Evolutionary conservation across 305 asterid genomes (phyloP).

Genomic region (Rubia peregrina): DNA sequence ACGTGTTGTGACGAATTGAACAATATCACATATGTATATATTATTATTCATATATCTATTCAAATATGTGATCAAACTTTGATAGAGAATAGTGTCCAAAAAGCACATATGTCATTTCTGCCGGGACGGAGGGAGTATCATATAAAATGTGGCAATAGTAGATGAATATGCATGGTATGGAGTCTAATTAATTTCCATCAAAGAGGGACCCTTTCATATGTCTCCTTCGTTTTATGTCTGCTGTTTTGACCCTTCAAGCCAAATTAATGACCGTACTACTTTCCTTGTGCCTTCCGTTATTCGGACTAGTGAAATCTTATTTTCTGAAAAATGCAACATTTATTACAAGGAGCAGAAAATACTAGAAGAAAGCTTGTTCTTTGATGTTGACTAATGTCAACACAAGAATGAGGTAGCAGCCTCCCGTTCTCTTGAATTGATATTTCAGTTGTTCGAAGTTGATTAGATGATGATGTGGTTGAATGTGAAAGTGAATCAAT

Average conservation of each 20-base stretch:
- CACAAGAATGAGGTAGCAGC: neutral
- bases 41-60: too few species aligned
- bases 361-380: neutral
- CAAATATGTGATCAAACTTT: too few species aligned
- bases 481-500: neutral
- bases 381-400: neutral
- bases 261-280: neutral
- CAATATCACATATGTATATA: too few species aligned
- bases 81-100: too few species aligned
- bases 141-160: neutral
- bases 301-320: neutral
- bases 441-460: neutral
- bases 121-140: too few species aligned
- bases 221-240: constrained; percentile 6
- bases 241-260: neutral
- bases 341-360: neutral
- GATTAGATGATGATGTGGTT: neutral
- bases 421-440: neutral
- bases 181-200: neutral
- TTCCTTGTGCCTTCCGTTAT: neutral
- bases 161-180: constrained; percentile 3
- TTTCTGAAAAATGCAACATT: neutral
- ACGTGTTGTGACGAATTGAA: too few species aligned
- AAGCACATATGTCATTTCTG: too few species aligned
- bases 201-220: neutral